Percentiles rank a stretch among this genome's conserved stretches.
Conservation (phyloP, 768 basidiomycete genomes). For the Punctularia strigosozonata region DNA sequence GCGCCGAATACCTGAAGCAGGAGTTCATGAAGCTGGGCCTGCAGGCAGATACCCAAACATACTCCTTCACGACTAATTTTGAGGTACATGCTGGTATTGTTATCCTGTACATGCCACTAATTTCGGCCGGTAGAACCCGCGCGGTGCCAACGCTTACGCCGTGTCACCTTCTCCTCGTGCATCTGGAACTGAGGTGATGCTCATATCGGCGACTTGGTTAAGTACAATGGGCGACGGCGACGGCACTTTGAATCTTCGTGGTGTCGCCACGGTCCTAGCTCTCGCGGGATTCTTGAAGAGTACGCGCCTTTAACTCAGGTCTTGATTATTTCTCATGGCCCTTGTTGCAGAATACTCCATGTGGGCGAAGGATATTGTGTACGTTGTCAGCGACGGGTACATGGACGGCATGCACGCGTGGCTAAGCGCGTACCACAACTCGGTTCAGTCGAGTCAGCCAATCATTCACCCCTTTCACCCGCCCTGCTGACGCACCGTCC, state of each 20-base stretch:
- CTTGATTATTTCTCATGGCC: conserved; percentile 2
- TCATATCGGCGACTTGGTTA: conserved; percentile 86
- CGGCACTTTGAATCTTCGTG: conserved; percentile 66
- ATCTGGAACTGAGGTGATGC: conserved; percentile 88
- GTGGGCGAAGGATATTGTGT: conserved; percentile 92
- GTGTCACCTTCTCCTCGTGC: conserved; percentile 73
- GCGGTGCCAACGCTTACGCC: conserved; percentile 77
- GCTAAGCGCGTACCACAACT: conserved; percentile 73
- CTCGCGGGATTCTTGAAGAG: conserved; percentile 80
- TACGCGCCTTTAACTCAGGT: conserved; percentile 21
- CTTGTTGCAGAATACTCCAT: conserved; percentile 56
- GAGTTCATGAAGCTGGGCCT: conserved; percentile 74
- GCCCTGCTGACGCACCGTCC: background rate
- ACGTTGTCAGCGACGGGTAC: conserved; percentile 82
- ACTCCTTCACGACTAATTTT: conserved; percentile 39
- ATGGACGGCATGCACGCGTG: conserved; percentile 91
- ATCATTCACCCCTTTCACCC: background rate
- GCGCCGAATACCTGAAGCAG: conserved; percentile 43
- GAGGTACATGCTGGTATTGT: conserved; percentile 29
- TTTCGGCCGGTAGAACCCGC: conserved; percentile 29
- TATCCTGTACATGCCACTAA: conserved; percentile 4
- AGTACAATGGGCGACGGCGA: conserved; percentile 50
- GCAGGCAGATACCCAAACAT: conserved; percentile 54
- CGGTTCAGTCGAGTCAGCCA: conserved; percentile 47
- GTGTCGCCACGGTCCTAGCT: conserved; percentile 74